These are phyloP conservation scores for Trichoderma erinaceum DNA, from an alignment of 495 filamentous ascomycete species.

Conservation along the genomic window DNA sequence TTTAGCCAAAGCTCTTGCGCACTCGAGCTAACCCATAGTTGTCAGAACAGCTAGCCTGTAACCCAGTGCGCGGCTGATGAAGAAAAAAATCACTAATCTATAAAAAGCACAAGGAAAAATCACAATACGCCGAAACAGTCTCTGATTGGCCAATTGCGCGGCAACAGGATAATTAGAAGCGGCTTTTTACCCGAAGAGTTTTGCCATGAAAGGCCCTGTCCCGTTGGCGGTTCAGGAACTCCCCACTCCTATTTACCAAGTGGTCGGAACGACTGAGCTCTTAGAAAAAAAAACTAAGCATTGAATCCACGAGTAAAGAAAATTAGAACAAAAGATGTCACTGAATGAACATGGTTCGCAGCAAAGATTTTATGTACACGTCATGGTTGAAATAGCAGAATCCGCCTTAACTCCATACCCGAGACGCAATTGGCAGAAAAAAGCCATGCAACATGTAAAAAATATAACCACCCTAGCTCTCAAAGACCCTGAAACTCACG, in stretches of 20 bases:
- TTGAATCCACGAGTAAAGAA: neutral
- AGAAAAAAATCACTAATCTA: neutral
- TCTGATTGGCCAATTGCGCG: neutral
- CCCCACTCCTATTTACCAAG: neutral
- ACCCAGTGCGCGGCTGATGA: neutral
- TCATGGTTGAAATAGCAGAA: neutral
- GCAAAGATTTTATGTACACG: neutral
- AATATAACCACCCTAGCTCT: neutral
- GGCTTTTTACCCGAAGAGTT: constrained; percentile 5
- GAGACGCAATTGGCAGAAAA: neutral
- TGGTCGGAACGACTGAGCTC: neutral
- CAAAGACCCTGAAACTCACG: neutral
- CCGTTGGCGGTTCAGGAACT: neutral
- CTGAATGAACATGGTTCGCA: neutral
- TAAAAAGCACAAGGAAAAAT: neutral
- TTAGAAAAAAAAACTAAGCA: neutral
- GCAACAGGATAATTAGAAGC: neutral
- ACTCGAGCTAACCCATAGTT: too few relatives aligned
- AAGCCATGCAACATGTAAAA: neutral
- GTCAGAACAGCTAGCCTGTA: too few relatives aligned
- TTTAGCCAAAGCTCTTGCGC: too few relatives aligned
- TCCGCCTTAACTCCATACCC: neutral
- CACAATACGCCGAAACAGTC: neutral
- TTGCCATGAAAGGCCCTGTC: neutral
- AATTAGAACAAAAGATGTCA: neutral